Base-by-base conservation (phyloP, 2,329 filamentous ascomycete species). In the Claviceps sp. region DNA sequence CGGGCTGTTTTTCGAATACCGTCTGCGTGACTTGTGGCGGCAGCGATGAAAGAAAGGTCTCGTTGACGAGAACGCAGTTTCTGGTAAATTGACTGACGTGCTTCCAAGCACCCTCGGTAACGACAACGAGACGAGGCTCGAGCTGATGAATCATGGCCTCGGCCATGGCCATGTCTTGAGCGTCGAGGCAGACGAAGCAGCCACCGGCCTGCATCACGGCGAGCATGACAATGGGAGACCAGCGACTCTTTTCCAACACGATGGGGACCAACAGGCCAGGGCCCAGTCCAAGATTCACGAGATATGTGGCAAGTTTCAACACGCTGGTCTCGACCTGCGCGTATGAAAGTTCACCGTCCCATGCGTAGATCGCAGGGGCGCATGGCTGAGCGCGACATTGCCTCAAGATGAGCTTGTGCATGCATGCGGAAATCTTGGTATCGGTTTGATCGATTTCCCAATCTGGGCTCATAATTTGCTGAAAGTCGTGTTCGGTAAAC, bases 181-280 rank as follows among this genome's bases (percentile, higher is more conserved):
- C 66, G 44, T 78, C 75, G 29, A 79, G 64, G 0, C 74, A 70
- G 0, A 76, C 72, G 42, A 78, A 71, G n/a, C 69, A 69, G 1
- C 70, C 75, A 13, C 75, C 75, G 4, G 74, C 66, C 58, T 86
- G 84, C 44, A 88, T 67, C 1, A 83, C 74, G 0, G 84, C 83
- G 20, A 90, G 71, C 54, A 90, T 82, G 6, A 82, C 76, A 40
- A 88, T 68, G 47, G 88, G 83, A 0, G 86, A 73, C 62, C 84
- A 77, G 14, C 80, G 68, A 20, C 78, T 85, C 66, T 87, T 89
- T 44, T 86, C 79, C 59, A 88, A 73, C 17, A 83, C 76, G 5
- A 89, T 72, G 5, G 80, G 81, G 1, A 89, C 74, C 4, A 85
- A 68, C 7, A 77, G 71, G 9, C 78, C 75, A 0, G 72, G 69